Evolutionary conservation across 345 rosid genomes (phyloP).

Genomic region (Citrus trifoliata): DNA sequence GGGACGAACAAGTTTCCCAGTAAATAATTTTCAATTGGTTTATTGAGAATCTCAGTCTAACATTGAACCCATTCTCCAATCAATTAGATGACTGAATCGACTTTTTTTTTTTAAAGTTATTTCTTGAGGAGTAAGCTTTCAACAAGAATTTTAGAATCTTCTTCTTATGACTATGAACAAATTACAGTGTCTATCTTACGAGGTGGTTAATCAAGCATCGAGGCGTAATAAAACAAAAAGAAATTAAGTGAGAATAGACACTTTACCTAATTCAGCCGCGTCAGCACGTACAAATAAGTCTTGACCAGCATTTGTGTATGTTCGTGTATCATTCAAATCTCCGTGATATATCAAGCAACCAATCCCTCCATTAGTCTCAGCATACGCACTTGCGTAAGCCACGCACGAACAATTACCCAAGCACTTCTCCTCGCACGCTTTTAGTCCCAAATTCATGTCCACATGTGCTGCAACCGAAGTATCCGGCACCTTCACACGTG

Average conservation of each 20-base stretch:
- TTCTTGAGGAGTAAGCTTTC: not conserved
- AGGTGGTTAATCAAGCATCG: not conserved
- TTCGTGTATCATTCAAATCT: conserved; percentile 37
- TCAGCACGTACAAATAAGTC: conserved; percentile 50
- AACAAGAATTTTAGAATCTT: not conserved
- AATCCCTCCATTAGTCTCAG: conserved; percentile 29
- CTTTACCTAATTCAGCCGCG: conserved; percentile 48
- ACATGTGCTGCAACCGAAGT: conserved; percentile 32
- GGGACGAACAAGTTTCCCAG: not conserved
- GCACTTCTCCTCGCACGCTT: conserved; percentile 39
- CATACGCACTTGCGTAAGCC: conserved; percentile 51
- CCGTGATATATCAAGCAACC: conserved; percentile 66
- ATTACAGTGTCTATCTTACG: not conserved
- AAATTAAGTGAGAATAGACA: not conserved
- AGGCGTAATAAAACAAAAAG: not conserved
- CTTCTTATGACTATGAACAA: not conserved
- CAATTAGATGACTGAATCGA: not conserved
- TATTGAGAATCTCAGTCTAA: not conserved
- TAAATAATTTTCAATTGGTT: not conserved
- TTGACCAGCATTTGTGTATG: conserved; percentile 37
- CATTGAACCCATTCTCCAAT: not conserved
- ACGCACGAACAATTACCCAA: conserved; percentile 51
- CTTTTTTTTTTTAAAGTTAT: not conserved
- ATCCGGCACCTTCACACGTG: conserved; percentile 45
- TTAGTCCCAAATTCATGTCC: conserved; percentile 37